Conservation (phyloP, 2,329 filamentous ascomycete species). For the Cladosporium sp. region DNA sequence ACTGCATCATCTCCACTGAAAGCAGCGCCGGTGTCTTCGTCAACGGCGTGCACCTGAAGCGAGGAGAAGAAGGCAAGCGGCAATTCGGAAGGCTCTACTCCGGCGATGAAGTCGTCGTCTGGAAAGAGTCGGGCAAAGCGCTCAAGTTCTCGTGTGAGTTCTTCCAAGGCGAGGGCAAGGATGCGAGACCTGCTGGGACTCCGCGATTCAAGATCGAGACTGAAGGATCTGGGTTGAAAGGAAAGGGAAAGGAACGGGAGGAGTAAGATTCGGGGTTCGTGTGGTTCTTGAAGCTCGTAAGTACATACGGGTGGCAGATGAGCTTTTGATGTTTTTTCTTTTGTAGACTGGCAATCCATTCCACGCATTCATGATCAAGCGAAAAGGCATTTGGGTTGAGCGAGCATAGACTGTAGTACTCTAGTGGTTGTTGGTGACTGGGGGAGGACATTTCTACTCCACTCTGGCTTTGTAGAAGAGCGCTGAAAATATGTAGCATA, state of each 20-base stretch:
- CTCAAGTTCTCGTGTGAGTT: constrained; percentile 50
- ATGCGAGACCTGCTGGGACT: constrained; percentile 4
- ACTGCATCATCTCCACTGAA: constrained; percentile 77
- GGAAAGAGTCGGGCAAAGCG: constrained; percentile 43
- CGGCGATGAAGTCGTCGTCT: constrained; percentile 76
- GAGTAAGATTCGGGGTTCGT: neutral
- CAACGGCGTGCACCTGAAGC: constrained; percentile 69
- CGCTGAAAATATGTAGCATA: neutral
- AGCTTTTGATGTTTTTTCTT: neutral
- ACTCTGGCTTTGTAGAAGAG: neutral
- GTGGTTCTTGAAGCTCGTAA: neutral
- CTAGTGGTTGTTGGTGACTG: neutral
- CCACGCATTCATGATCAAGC: neutral
- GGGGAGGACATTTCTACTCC: neutral
- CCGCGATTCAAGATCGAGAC: constrained; percentile 10
- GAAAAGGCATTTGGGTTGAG: neutral
- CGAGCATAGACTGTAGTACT: constrained; percentile 14
- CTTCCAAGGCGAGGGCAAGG: constrained; percentile 38
- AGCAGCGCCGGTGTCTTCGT: constrained; percentile 74
- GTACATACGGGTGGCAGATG: neutral
- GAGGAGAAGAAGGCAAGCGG: constrained; percentile 53
- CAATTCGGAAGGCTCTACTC: constrained; percentile 70
- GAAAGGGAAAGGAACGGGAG: neutral
- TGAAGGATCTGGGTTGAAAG: constrained; percentile 2
- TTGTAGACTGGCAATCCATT: neutral